A percentile compares a stretch with the other conserved stretches of the same genome.
phyloP scores from a whole-genome alignment of 2,329 filamentous ascomycete genomes.

The Lasiodiplodia hormozganensis region DNA sequence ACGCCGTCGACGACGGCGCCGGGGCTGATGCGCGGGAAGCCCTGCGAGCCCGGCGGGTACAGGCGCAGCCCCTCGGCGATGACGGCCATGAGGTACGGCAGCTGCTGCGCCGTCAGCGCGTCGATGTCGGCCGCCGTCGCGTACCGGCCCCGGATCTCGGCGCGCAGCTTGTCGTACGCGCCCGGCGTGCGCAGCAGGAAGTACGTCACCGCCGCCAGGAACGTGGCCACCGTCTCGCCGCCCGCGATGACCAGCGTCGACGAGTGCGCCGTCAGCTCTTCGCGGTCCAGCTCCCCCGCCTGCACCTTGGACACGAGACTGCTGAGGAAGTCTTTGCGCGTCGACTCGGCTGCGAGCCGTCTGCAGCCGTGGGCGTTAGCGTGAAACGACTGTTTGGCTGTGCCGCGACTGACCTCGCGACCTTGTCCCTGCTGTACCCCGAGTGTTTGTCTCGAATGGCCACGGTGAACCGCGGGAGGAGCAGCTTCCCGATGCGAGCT shows the following conservation, averaged over 20 bases:
- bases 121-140: slow-evolving; percentile 26
- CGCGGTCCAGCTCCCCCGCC: slow-evolving; percentile 16
- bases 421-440: slow-evolving; percentile 35
- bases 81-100: slow-evolving; percentile 19
- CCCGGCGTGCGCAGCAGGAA: slow-evolving; percentile 29
- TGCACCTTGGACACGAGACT: neutral
- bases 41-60: slow-evolving; percentile 7
- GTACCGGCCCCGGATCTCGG: slow-evolving; percentile 27
- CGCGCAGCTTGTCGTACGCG: slow-evolving; percentile 9
- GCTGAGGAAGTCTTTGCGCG: slow-evolving; percentile 9
- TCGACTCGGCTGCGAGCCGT: neutral
- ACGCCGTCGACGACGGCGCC: slow-evolving; percentile 2
- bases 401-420: neutral
- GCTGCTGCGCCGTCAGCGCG: neutral
- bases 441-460: slow-evolving; percentile 4
- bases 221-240: slow-evolving; percentile 33
- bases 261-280: slow-evolving; percentile 33
- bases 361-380: neutral
- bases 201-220: slow-evolving; percentile 31
- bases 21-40: neutral
- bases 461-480: slow-evolving; percentile 11
- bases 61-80: slow-evolving; percentile 8
- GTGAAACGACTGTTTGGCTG: slow-evolving; percentile 36
- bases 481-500: neutral
- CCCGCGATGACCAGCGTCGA: slow-evolving; percentile 33